Conservation (phyloP, 2,329 filamentous ascomycete species). For the Alternaria arborescens region DNA sequence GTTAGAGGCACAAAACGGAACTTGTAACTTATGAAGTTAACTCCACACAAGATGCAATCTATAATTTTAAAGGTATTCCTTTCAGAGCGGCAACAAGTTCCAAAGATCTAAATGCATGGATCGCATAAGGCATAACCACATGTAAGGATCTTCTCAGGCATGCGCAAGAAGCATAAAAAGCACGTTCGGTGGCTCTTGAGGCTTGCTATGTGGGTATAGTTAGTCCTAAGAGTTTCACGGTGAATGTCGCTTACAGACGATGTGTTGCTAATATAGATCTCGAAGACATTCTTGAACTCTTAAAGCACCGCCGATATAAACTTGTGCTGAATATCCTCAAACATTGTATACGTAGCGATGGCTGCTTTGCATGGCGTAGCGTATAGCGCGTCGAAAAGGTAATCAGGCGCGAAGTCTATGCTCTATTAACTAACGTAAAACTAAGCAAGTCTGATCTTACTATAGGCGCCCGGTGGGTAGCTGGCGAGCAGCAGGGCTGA, state of each 20-base stretch:
- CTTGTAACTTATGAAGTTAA: conserved; percentile 4
- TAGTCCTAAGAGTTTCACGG: background rate
- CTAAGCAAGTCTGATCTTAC: conserved; percentile 18
- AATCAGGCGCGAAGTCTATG: conserved; percentile 17
- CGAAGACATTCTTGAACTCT: background rate
- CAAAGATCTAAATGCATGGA: conserved; percentile 17
- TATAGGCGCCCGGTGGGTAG: conserved; percentile 32
- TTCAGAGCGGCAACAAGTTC: conserved; percentile 7
- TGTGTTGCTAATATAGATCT: background rate
- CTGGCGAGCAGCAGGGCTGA: conserved; percentile 34
- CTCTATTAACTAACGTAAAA: background rate
- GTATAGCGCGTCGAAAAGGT: conserved; percentile 16
- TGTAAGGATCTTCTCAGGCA: conserved; percentile 25
- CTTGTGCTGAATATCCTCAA: conserved; percentile 9
- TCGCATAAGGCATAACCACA: conserved; percentile 24
- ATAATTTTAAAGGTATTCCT: conserved; percentile 17
- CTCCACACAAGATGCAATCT: conserved; percentile 20
- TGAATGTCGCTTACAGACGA: background rate
- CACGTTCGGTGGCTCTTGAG: conserved; percentile 23
- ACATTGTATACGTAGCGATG: conserved; percentile 13
- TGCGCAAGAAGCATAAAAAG: conserved; percentile 24
- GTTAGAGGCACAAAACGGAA: conserved; percentile 23
- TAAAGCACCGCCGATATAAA: conserved; percentile 9
- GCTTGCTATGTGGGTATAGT: conserved; percentile 14
- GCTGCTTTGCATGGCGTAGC: conserved; percentile 9